Evolutionary conservation across 164 flowering plant species (phyloP), one percentile per base, ranked within the genome.

Genomic region (Cinnamomum chago): DNA sequence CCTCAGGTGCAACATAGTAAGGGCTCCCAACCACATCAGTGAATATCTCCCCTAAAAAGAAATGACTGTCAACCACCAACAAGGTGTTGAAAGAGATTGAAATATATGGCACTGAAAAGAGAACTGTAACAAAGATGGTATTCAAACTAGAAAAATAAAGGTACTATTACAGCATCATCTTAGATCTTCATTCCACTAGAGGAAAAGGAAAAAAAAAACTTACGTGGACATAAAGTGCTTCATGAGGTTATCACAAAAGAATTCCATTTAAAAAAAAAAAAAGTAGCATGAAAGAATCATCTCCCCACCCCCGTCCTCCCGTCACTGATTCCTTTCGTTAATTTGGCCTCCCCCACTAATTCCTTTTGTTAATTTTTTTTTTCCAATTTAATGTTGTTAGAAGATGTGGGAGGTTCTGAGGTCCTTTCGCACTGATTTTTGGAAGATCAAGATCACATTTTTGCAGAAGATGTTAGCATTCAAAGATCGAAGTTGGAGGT

Each of bases 1-100:
- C 90, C 80, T 93, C 98, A 17, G 98, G 98, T 28, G 98, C 95
- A 75, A 93, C 98, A 79, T 93, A 93, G 65, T 89, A 93, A 24
- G 98, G 98, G 80, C 98, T 93, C 66, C 98, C 98, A 72, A 93
- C 98, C 65, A 92, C 90, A 80, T 93, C 95, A 58, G 62, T 76
- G 73, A 93, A 90, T 24, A 72, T 83, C 62, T 93, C 91, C 55
- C 98, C 98, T 93, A 86, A 69, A 83, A 74, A 60, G 64, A 23
- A 64, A 50, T 30, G 62, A 35, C 55, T 51, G 22, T 52, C 68
- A 75, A 25, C 28, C 58, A 47, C 68, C 23, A 58, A 70, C 22
- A 18, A 55, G 47, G 35, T 22, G 33, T 23, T 52, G 50, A 76
- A 76, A 67, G 2, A 20, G 3, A 27, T 5, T 20, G 15, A 14